A percentile compares a stretch with the other conserved stretches of the same genome.
These are phyloP conservation scores for Hevea brasiliensis DNA, from an alignment of 345 rosid species.

Conservation along the genomic window DNA sequence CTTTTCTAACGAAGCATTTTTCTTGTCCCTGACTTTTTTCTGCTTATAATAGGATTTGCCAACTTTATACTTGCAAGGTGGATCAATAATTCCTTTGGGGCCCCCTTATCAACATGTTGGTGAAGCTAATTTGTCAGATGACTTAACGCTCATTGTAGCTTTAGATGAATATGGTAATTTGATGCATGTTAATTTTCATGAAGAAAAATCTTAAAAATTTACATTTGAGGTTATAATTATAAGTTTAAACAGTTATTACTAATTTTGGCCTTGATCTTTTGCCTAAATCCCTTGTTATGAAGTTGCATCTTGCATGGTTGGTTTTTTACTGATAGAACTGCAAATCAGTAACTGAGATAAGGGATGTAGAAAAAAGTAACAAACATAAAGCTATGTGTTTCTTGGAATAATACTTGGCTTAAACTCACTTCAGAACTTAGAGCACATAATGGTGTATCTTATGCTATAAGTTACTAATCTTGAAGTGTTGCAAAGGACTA, in stretches of 20 bases:
- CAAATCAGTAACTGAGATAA: neutral
- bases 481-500: too few relatives aligned
- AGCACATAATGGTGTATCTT: too few relatives aligned
- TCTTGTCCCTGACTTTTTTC: conserved; percentile 11
- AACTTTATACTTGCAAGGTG: conserved; percentile 77
- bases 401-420: neutral
- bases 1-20: neutral
- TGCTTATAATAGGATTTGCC: conserved; percentile 68
- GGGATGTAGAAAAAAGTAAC: too few relatives aligned
- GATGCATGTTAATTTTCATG: conserved; percentile 1
- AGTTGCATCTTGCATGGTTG: neutral
- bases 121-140: conserved; percentile 63
- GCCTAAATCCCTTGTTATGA: neutral
- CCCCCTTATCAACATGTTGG: conserved; percentile 68
- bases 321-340: neutral
- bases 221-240: neutral
- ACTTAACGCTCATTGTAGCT: conserved; percentile 71
- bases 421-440: too few relatives aligned
- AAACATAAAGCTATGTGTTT: neutral
- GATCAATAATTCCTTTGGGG: conserved; percentile 71
- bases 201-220: neutral
- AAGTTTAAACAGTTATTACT: neutral
- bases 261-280: neutral
- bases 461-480: too few relatives aligned
- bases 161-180: conserved; percentile 78